phyloP scores from a whole-genome alignment of 805 yeast genomes.

The Sugiyamaella mastotermitis region DNA sequence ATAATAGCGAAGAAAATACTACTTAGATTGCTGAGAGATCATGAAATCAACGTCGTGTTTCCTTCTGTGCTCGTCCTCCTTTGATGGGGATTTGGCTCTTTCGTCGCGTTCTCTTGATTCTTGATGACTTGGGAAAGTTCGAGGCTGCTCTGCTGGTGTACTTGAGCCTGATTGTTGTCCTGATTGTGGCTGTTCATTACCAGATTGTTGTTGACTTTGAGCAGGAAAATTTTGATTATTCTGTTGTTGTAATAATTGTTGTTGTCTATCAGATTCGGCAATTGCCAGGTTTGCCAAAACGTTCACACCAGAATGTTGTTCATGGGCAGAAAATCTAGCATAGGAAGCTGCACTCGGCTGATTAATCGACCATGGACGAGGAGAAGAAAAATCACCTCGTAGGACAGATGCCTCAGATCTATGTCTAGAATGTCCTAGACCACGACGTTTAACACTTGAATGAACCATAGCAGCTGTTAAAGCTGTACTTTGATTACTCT shows the following conservation, averaged over 20 bases:
- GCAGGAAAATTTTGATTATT: conserved; percentile 1
- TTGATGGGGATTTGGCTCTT: neutral
- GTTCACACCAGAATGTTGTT: conserved; percentile 15
- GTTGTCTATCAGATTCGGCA: conserved; percentile 14
- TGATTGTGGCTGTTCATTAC: too few species aligned
- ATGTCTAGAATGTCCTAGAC: conserved; percentile 18
- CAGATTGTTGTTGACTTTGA: neutral
- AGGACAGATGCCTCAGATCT: conserved; percentile 20
- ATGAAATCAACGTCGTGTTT: conserved; percentile 1
- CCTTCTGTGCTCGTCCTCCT: neutral
- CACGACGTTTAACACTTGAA: conserved; percentile 12
- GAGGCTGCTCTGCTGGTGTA: too few species aligned
- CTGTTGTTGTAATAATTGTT: conserved; percentile 1
- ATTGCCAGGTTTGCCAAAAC: conserved; percentile 15
- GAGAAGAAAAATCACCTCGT: conserved; percentile 7
- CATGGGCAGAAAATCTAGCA: neutral
- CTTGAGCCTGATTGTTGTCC: too few species aligned
- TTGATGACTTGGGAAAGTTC: too few species aligned
- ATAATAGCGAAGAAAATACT: too few species aligned
- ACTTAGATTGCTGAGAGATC: neutral
- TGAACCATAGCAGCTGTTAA: conserved; percentile 17
- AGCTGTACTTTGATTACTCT: neutral
- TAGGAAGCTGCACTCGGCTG: conserved; percentile 4
- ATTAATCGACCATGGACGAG: conserved; percentile 8
- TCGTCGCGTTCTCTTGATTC: neutral